Evolutionary conservation across 768 basidiomycete species (phyloP).

Genomic region (Pisolithus sp.): DNA sequence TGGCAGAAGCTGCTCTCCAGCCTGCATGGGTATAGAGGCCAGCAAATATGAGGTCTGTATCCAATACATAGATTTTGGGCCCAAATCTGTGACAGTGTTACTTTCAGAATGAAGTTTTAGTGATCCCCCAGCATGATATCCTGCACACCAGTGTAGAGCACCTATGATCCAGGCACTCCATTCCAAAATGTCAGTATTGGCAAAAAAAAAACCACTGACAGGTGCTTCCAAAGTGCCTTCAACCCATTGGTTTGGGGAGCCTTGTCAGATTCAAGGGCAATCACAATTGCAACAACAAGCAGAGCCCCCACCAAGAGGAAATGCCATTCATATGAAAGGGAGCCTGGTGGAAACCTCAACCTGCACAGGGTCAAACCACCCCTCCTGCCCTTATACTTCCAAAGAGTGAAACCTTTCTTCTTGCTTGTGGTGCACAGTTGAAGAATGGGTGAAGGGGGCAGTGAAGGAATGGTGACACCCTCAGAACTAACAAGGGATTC

Average conservation of each 20-base stretch:
- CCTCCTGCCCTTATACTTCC: slow-evolving; percentile 6
- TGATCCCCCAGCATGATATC: neutral
- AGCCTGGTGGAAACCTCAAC: slow-evolving; percentile 16
- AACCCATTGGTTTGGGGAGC: neutral
- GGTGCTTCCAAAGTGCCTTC: neutral
- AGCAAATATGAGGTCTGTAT: too few relatives aligned
- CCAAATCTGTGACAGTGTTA: too few relatives aligned
- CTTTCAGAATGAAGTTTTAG: too few relatives aligned
- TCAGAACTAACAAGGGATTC: slow-evolving; percentile 19
- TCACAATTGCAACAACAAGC: slow-evolving; percentile 61
- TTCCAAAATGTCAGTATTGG: neutral
- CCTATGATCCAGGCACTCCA: neutral
- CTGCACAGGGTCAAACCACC: slow-evolving; percentile 10
- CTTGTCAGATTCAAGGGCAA: slow-evolving; percentile 36
- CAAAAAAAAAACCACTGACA: neutral
- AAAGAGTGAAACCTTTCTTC: slow-evolving; percentile 11
- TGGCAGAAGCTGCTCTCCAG: too few relatives aligned
- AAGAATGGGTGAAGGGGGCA: slow-evolving; percentile 16
- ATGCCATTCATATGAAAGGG: slow-evolving; percentile 23
- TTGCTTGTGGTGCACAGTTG: slow-evolving; percentile 9
- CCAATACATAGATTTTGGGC: too few relatives aligned
- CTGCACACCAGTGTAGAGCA: neutral
- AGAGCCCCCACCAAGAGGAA: slow-evolving; percentile 59
- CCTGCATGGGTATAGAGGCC: too few relatives aligned
- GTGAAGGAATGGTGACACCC: slow-evolving; percentile 20